Base-by-base conservation (phyloP, 768 basidiomycete genomes). In the Boletus subcaerulescens region DNA sequence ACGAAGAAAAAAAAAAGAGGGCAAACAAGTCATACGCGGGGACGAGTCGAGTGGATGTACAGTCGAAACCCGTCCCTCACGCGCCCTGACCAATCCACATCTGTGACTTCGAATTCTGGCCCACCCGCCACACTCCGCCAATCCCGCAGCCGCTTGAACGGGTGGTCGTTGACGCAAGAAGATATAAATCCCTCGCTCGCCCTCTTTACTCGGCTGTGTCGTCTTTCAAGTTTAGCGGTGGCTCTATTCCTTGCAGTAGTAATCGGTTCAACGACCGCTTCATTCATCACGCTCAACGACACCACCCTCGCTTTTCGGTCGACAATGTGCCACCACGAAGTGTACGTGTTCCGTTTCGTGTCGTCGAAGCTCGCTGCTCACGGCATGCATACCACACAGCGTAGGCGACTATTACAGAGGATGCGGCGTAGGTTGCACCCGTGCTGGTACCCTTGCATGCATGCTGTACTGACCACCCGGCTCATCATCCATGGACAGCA, bases 371-470 rank as follows among this genome's bases (percentile, higher is more conserved):
- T 9, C 48, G 4, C 51, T 9, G 32, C 52, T 59, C 52, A 54
- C 14, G 53, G 60, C 41, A 32, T 42, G 12, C 33, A 24, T 15
- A 20, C 20, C 14, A 35, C 26, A 52, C 61, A 73, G 72, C 10
- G 68, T 74, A 26, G 72, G 72, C 41, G 72, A 73, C 45, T 73
- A 67, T 53, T 68, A 73, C 55, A 68, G 71, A 58, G 73, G 72
- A 22, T 73, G 72, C 51, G 71, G 70, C 33, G 72, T 73, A 53
- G 39, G 70, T 65, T 4, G 15, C 38, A 10, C n/a, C 39, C 12
- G 22, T 31, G 45, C 26, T 24, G 32, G 17, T 18, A 14, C 47
- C 40, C 18, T 7, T n/a, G 15, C 15, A 1, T 13, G 2, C n/a
- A 48, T 50, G 53, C 48, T 47, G 51, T 58, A 42, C 54, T 52